phyloP scores from a whole-genome alignment of 1,284 basidiomycete genomes.

The Leucoagaricus sp. region DNA sequence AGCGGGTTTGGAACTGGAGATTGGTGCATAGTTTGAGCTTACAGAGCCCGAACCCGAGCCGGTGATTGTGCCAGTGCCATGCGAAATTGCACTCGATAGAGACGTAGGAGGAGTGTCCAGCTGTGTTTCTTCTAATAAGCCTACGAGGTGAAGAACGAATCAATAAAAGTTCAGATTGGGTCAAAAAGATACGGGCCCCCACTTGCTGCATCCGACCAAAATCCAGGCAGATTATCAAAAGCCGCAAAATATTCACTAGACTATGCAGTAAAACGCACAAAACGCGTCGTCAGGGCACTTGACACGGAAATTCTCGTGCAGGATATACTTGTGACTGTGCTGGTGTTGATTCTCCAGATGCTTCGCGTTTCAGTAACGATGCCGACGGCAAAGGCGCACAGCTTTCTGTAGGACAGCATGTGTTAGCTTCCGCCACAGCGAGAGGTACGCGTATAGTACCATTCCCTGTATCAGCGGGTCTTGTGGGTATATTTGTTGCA shows the following conservation, averaged over 20 bases:
- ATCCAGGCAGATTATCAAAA: background rate
- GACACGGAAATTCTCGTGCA: background rate
- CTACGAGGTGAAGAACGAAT: no score
- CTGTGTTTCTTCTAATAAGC: slow-evolving; percentile 1
- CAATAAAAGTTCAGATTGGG: no score
- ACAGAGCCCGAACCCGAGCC: background rate
- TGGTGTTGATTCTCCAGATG: background rate
- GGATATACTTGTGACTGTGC: slow-evolving; percentile 1
- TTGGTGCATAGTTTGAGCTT: background rate
- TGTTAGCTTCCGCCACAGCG: no score
- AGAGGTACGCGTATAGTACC: no score
- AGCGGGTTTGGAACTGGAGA: background rate
- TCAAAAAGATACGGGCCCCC: background rate
- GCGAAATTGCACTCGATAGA: background rate
- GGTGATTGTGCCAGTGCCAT: background rate
- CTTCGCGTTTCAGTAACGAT: background rate
- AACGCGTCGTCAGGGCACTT: background rate
- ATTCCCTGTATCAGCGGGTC: no score
- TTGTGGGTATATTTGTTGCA: background rate
- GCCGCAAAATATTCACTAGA: background rate
- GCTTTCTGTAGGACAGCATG: no score
- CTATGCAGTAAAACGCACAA: background rate
- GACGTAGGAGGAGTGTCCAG: background rate
- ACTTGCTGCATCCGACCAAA: slow-evolving; percentile 6
- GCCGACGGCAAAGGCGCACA: background rate